A percentile compares a stretch with the other conserved stretches of the same genome.
phyloP scores from a whole-genome alignment of 768 basidiomycete genomes.

The Thelephora aurantiotincta region DNA sequence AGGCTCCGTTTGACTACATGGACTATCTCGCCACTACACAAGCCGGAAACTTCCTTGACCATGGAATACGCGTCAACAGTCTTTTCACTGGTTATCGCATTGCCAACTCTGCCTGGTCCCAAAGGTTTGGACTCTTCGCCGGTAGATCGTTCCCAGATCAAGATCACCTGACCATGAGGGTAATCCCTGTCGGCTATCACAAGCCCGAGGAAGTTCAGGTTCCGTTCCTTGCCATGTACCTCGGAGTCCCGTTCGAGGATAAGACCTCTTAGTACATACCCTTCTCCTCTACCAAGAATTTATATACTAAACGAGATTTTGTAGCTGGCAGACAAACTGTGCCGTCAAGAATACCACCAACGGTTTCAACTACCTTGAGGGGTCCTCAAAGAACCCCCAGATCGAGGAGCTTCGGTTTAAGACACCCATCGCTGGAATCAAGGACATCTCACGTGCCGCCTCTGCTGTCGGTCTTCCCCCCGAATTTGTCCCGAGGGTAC shows the following conservation, averaged over 20 bases:
- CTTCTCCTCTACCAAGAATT: not conserved
- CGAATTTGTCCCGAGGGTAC: slow-evolving; percentile 32
- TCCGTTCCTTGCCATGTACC: slow-evolving; percentile 35
- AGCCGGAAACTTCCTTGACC: too few species aligned
- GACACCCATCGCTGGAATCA: not conserved
- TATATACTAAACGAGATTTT: not conserved
- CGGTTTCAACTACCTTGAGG: slow-evolving; percentile 34
- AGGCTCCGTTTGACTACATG: too few species aligned
- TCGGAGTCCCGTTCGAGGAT: slow-evolving; percentile 37
- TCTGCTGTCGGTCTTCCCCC: slow-evolving; percentile 33
- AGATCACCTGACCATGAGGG: too few species aligned
- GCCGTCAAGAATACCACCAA: too few species aligned
- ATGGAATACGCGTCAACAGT: slow-evolving; percentile 42
- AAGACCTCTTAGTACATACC: slow-evolving; percentile 31
- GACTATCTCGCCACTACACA: too few species aligned
- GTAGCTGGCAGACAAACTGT: slow-evolving; percentile 47
- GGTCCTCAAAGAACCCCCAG: slow-evolving; percentile 16
- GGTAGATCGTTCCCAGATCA: slow-evolving; percentile 36
- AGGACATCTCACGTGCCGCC: not conserved
- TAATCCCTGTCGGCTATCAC: slow-evolving; percentile 32
- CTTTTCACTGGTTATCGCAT: too few species aligned
- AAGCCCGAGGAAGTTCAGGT: slow-evolving; percentile 31
- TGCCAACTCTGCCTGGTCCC: too few species aligned
- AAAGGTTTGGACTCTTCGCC: slow-evolving; percentile 41
- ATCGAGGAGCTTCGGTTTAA: not conserved